These are phyloP conservation scores for Sordaria brevicollis DNA, from an alignment of 495 filamentous ascomycete genomes.

Conservation along the genomic window DNA sequence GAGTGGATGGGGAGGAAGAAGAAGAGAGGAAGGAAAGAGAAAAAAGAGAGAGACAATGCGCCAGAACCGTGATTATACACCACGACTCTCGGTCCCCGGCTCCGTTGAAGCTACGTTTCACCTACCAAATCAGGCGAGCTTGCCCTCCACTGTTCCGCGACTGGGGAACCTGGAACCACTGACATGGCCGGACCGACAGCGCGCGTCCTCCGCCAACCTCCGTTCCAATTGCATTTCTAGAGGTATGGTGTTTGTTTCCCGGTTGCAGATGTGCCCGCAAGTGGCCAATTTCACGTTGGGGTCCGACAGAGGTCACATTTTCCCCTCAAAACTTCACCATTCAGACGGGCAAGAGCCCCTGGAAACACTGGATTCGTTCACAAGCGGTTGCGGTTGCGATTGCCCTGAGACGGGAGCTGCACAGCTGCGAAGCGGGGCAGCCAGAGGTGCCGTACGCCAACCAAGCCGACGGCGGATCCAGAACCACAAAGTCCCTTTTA, in stretches of 20 bases:
- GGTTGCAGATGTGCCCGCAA: neutral
- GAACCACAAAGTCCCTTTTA: neutral
- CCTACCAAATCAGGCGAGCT: constrained; percentile 4
- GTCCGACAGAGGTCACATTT: neutral
- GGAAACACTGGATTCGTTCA: neutral
- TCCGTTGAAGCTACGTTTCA: constrained; percentile 28
- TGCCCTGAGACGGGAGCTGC: neutral
- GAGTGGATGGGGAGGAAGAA: neutral
- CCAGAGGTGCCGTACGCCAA: neutral
- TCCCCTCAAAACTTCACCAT: neutral
- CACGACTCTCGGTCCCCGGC: neutral
- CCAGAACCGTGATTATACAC: neutral
- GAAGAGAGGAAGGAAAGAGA: neutral
- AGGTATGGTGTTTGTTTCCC: neutral
- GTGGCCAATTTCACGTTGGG: neutral
- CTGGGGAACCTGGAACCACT: neutral
- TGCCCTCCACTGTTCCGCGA: neutral
- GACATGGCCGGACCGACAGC: neutral
- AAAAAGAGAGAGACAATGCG: neutral
- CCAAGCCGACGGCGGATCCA: neutral
- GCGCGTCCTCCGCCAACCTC: neutral
- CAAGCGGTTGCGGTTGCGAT: neutral
- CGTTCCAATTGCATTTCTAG: neutral
- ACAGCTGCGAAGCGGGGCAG: neutral
- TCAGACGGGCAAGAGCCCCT: neutral